Percentiles rank a stretch among this genome's conserved stretches.
Conservation (phyloP, 768 basidiomycete genomes). For the Boletus vermiculosoides region DNA sequence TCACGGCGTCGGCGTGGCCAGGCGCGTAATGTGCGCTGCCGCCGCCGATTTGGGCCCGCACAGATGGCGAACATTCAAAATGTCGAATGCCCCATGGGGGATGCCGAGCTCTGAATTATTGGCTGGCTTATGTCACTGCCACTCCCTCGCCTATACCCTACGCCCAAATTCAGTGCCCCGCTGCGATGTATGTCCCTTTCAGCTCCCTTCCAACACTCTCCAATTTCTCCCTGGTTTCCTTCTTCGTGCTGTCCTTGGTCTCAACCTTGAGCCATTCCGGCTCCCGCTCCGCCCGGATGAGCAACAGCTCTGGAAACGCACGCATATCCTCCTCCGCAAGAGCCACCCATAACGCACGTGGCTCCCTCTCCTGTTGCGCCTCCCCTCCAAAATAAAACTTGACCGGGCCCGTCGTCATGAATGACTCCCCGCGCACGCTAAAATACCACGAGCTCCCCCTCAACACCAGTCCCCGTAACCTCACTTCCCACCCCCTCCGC, state of each 20-base stretch:
- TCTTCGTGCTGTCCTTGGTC: slow-evolving; percentile 38
- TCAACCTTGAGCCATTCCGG: slow-evolving; percentile 43
- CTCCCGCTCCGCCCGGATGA: slow-evolving; percentile 54
- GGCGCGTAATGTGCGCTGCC: no score
- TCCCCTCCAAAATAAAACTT: slow-evolving; percentile 39
- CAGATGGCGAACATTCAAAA: no score
- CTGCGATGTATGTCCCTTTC: slow-evolving; percentile 37
- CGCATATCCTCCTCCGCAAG: slow-evolving; percentile 37
- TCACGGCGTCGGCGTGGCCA: no score
- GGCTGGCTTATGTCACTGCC: no score
- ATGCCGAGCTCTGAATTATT: no score
- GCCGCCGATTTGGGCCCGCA: no score
- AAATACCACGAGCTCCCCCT: slow-evolving; percentile 47
- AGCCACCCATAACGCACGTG: slow-evolving; percentile 40
- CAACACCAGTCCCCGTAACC: slow-evolving; percentile 42
- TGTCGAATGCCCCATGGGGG: no score
- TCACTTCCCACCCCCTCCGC: slow-evolving; percentile 22
- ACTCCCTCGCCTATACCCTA: slow-evolving; percentile 51
- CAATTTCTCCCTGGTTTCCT: slow-evolving; percentile 37
- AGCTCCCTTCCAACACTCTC: slow-evolving; percentile 22
- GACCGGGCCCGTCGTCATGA: slow-evolving; percentile 20
- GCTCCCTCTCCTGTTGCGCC: slow-evolving; percentile 39
- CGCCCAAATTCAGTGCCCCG: slow-evolving; percentile 51
- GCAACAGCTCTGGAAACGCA: slow-evolving; percentile 45
- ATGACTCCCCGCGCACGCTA: slow-evolving; percentile 26